Conservation (phyloP, 2,329 filamentous ascomycete genomes). For the Penicillium nordicum region DNA sequence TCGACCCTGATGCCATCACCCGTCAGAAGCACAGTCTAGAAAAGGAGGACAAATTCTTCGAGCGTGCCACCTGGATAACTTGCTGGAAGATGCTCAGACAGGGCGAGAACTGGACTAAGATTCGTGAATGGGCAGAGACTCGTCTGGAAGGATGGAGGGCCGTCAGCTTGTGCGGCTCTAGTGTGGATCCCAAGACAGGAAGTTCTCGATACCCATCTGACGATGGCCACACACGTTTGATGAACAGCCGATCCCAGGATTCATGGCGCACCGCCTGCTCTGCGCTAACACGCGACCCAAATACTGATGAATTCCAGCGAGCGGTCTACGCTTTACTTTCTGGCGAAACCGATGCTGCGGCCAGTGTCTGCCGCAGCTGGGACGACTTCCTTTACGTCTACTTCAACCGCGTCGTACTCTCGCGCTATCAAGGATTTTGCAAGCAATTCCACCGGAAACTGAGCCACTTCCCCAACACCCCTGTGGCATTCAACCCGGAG, state of each 20-base stretch:
- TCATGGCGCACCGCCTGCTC: constrained; percentile 40
- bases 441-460: constrained; percentile 44
- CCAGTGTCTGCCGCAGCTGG: constrained; percentile 72
- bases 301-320: constrained; percentile 72
- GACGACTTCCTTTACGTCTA: constrained; percentile 84
- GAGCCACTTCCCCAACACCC: constrained; percentile 53
- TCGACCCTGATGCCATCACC: constrained; percentile 86
- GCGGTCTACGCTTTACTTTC: constrained; percentile 89
- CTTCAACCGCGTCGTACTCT: constrained; percentile 79
- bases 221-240: constrained; percentile 41
- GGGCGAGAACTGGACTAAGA: constrained; percentile 69
- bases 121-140: constrained; percentile 82
- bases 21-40: constrained; percentile 75
- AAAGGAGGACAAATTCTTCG: constrained; percentile 80
- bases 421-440: constrained; percentile 71
- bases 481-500: constrained; percentile 55
- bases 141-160: constrained; percentile 87
- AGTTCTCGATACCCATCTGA: constrained; percentile 33
- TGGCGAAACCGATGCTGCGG: constrained; percentile 75
- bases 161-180: constrained; percentile 68
- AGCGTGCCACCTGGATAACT: constrained; percentile 87
- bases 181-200: constrained; percentile 28
- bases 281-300: constrained; percentile 57
- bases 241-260: constrained; percentile 40
- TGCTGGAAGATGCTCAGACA: constrained; percentile 89